Conservation (phyloP, 2,329 filamentous ascomycete species). For the Pezicula carpinea region DNA sequence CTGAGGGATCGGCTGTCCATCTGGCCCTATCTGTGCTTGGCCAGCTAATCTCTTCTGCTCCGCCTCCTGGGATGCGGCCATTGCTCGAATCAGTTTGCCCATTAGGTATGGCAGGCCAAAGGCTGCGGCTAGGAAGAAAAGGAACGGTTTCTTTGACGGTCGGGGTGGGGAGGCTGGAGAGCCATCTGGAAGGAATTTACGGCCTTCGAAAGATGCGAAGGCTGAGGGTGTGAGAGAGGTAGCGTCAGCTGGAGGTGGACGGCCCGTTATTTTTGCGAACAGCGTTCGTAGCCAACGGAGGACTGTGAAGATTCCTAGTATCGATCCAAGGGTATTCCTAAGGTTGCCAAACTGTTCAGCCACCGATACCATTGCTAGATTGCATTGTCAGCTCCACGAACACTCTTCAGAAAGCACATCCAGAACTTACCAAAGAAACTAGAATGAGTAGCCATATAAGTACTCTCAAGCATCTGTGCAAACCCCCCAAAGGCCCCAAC, state of each 20-base stretch:
- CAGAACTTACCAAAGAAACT: constrained; percentile 86
- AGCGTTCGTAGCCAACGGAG: constrained; percentile 92
- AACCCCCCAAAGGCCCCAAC: constrained; percentile 96
- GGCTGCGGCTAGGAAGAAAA: constrained; percentile 92
- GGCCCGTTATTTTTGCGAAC: constrained; percentile 87
- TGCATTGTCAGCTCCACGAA: constrained; percentile 15
- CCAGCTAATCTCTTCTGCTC: constrained; percentile 56
- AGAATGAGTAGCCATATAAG: constrained; percentile 98
- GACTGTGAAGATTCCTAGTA: constrained; percentile 91
- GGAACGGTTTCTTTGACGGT: constrained; percentile 89
- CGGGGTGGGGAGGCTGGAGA: constrained; percentile 53
- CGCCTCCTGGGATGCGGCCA: constrained; percentile 80
- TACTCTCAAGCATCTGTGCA: constrained; percentile 98
- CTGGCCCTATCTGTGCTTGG: constrained; percentile 46
- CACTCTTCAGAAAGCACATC: constrained; percentile 5
- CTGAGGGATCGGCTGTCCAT: constrained; percentile 38
- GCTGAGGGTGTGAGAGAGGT: constrained; percentile 83
- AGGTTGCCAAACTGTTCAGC: constrained; percentile 95
- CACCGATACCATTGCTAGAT: constrained; percentile 89
- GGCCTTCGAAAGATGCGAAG: constrained; percentile 84
- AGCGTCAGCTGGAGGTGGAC: constrained; percentile 82
- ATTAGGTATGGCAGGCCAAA: constrained; percentile 96
- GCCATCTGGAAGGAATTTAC: constrained; percentile 58
- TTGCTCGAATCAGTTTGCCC: constrained; percentile 85
- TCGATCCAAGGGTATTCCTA: constrained; percentile 86